Conservation (phyloP, 2,329 filamentous ascomycete species). For the Colletotrichum endophyticum region DNA sequence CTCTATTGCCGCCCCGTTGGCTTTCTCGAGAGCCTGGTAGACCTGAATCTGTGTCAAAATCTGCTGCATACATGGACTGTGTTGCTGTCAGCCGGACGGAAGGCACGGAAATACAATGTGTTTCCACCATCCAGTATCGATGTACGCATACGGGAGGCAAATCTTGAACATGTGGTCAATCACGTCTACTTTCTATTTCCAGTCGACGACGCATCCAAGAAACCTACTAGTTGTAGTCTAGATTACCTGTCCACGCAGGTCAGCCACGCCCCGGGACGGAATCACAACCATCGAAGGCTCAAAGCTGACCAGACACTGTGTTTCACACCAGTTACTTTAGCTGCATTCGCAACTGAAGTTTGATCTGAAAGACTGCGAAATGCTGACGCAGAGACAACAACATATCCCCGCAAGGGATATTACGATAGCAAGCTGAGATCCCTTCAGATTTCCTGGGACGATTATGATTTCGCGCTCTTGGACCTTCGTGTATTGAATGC, state of each 20-base stretch:
- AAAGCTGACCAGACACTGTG: constrained; percentile 53
- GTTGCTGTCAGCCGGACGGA: constrained; percentile 44
- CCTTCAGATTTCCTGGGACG: constrained; percentile 41
- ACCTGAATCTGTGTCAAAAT: constrained; percentile 50
- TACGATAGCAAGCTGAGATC: neutral
- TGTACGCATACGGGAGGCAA: constrained; percentile 56
- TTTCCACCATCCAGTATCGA: constrained; percentile 65
- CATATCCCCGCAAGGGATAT: constrained; percentile 37
- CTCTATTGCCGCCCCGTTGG: constrained; percentile 51
- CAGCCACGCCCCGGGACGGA: constrained; percentile 34
- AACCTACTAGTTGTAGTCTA: too few relatives aligned
- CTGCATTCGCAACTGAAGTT: constrained; percentile 49
- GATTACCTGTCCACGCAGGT: constrained; percentile 15
- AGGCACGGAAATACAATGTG: constrained; percentile 41
- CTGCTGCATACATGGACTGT: constrained; percentile 52
- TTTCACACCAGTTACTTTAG: constrained; percentile 51
- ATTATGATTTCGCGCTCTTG: neutral
- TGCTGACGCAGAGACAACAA: constrained; percentile 48
- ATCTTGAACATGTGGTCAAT: constrained; percentile 52
- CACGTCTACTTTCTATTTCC: constrained; percentile 48
- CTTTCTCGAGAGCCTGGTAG: constrained; percentile 46
- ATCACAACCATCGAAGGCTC: constrained; percentile 44
- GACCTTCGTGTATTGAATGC: neutral
- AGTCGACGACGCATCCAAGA: neutral
- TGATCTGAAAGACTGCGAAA: constrained; percentile 41